Conservation (phyloP, 2,329 filamentous ascomycete genomes). For the Beauveria australis region DNA sequence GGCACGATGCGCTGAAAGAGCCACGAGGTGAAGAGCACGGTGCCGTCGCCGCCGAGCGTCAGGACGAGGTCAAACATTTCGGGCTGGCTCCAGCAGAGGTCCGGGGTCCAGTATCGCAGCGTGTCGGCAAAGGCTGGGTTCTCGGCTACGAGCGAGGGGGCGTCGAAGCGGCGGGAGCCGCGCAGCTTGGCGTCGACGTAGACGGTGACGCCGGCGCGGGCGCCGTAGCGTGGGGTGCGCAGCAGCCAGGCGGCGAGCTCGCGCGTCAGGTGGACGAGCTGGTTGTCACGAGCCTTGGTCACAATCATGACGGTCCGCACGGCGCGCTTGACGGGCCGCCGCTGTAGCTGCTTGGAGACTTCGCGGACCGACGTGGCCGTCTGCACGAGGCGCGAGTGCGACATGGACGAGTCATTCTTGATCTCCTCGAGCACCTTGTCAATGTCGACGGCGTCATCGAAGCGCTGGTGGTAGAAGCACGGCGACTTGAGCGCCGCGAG, state of each 20-base stretch:
- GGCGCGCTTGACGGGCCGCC: conserved; percentile 82
- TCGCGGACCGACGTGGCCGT: conserved; percentile 92
- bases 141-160: conserved; percentile 60
- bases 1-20: conserved; percentile 86
- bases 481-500: conserved; percentile 73
- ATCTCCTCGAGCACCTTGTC: conserved; percentile 94
- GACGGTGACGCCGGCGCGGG: conserved; percentile 85
- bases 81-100: conserved; percentile 86
- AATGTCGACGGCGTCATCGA: conserved; percentile 92
- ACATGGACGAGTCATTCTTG: conserved; percentile 78
- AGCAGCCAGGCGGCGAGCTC: conserved; percentile 86
- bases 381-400: conserved; percentile 87
- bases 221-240: conserved; percentile 80
- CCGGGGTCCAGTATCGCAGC: conserved; percentile 93
- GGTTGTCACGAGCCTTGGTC: conserved; percentile 93
- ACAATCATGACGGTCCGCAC: conserved; percentile 97
- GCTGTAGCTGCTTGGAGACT: conserved; percentile 89
- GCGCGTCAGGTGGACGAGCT: conserved; percentile 78
- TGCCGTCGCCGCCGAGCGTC: conserved; percentile 79
- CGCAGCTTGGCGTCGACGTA: conserved; percentile 96
- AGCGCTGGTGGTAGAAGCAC: conserved; percentile 96
- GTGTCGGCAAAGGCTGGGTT: conserved; percentile 72
- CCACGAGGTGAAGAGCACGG: conserved; percentile 82
- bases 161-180: conserved; percentile 80
- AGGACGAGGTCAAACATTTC: conserved; percentile 94